phyloP scores from a whole-genome alignment of 2,329 filamentous ascomycete genomes.

The Capronia americana region DNA sequence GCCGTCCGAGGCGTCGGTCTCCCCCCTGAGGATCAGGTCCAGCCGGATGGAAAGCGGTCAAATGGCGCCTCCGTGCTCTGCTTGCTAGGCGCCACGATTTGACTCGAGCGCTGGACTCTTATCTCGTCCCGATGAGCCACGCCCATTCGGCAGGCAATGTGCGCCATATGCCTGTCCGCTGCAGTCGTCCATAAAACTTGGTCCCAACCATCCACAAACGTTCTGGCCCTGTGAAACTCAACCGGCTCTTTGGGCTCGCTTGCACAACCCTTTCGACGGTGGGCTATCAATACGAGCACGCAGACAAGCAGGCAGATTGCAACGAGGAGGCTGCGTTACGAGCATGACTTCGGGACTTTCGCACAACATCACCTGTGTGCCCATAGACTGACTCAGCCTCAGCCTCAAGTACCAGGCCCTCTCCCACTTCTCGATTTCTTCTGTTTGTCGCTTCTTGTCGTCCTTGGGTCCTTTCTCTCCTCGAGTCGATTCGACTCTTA shows the following conservation, averaged over 20 bases:
- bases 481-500: background rate
- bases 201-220: conserved; percentile 11
- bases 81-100: background rate
- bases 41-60: conserved; percentile 1
- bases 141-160: background rate
- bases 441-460: conserved; percentile 4
- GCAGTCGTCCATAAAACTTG: background rate
- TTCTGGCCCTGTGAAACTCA: conserved; percentile 17
- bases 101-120: conserved; percentile 8
- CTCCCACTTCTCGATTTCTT: conserved; percentile 17
- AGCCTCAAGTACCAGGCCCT: conserved; percentile 25
- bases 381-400: conserved; percentile 28
- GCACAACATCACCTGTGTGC: background rate
- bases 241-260: conserved; percentile 21
- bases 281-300: conserved; percentile 17
- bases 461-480: background rate
- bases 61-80: conserved; percentile 1
- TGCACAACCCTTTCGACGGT: background rate
- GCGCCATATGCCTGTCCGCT: background rate
- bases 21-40: background rate
- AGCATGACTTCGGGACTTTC: conserved; percentile 22
- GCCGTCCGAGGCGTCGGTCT: background rate
- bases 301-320: conserved; percentile 10
- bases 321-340: background rate
- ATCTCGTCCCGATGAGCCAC: conserved; percentile 12